Evolutionary conservation across 1,284 basidiomycete genomes (phyloP), one percentile per base, ranked within the genome.

Genomic region (Thecaphora thlaspeos): DNA sequence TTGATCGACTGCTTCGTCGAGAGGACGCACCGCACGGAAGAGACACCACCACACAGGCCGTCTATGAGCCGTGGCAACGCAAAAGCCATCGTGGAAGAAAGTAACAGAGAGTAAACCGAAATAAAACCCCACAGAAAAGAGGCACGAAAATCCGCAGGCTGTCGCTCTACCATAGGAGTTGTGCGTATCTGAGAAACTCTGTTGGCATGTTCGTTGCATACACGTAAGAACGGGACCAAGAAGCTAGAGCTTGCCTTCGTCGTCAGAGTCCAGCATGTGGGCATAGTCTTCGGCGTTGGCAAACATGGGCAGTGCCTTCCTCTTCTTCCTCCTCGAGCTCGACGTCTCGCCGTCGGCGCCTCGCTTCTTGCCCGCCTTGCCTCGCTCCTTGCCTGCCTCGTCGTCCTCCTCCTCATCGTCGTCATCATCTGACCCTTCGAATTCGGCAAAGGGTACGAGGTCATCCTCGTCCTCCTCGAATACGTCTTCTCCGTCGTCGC

Each of bases 271-370:
- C 3, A 97, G 92, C 82, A 97, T 83, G 79, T 85, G 88, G 43
- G 89, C 89, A 73, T 95, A 98, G 68, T 96, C 94, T 61, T 97
- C 94, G 64, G 94, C 94, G 75, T 86, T 89, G 2, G 90, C 94
- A 73, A 98, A 96, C 26, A 87, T 88, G 2, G 92, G 91, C 68
- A 91, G 74, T 38, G 66, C 68, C 81, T 88, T 89, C 75, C 85
- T 80, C 77, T 84, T 85, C 58, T 84, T 82, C 63, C 82, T 64
- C 37, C 45, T 55, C 41, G 43, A 41, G 22, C 41, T 37, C 15
- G 39, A 22, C 12, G 39, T 55, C 41, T 62, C 68, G 24, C 50
- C 57, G 28, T 65, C 72, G 19, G 46, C 53, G 18, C 70, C 55
- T 44, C 65, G 68, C 34, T 77, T 71, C 50, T 61, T 68, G 49